phyloP scores from a whole-genome alignment of 805 yeast genomes.

The Metschnikowia baotianmanensis region DNA sequence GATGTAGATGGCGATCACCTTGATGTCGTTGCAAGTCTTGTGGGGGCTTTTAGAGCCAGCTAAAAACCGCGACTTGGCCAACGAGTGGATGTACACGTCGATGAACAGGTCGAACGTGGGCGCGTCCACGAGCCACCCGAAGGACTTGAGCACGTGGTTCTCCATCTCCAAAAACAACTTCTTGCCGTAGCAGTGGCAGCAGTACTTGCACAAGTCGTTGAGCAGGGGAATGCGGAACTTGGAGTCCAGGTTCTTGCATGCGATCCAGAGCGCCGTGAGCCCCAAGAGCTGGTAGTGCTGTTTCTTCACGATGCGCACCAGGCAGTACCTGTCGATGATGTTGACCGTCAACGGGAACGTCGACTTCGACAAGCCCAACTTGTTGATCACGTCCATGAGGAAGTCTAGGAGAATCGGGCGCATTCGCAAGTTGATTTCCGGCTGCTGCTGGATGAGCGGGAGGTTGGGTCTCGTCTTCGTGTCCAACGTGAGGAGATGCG shows the following conservation, averaged over 20 bases:
- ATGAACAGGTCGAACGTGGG: constrained; percentile 65
- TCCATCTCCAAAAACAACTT: constrained; percentile 66
- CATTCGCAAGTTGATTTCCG: constrained; percentile 45
- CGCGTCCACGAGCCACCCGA: constrained; percentile 62
- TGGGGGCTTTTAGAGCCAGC: constrained; percentile 30
- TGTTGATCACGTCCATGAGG: constrained; percentile 44
- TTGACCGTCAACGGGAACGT: constrained; percentile 46
- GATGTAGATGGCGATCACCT: constrained; percentile 55
- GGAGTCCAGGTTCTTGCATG: constrained; percentile 48
- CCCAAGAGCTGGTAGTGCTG: constrained; percentile 47
- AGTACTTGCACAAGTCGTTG: constrained; percentile 50
- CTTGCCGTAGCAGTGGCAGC: constrained; percentile 57
- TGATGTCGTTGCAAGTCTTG: constrained; percentile 42
- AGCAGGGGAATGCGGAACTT: constrained; percentile 58
- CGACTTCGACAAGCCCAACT: constrained; percentile 36
- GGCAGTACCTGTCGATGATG: constrained; percentile 43
- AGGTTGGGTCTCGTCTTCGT: constrained; percentile 22
- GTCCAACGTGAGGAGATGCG: constrained; percentile 31
- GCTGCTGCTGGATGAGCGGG: constrained; percentile 43
- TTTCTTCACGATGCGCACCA: constrained; percentile 44
- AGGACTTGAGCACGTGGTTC: constrained; percentile 57
- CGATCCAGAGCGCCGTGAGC: constrained; percentile 43
- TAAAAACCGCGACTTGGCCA: constrained; percentile 23
- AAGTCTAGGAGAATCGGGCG: constrained; percentile 43
- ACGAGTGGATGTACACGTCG: constrained; percentile 50